These are phyloP conservation scores for Ascocoryne sarcoides DNA, from an alignment of 2,329 filamentous ascomycete species.

Conservation along the genomic window DNA sequence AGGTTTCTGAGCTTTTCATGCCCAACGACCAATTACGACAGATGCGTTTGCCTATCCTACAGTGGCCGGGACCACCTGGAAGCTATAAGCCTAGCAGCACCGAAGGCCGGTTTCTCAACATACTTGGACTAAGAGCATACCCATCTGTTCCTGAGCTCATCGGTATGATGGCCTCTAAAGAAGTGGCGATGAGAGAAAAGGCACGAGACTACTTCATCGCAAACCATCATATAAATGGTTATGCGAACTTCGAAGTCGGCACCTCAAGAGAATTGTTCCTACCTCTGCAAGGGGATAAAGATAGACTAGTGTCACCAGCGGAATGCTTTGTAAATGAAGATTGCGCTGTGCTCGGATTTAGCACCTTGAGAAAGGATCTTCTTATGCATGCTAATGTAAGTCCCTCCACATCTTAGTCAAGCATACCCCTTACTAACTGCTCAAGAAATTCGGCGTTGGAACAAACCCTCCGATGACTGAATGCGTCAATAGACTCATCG, in stretches of 20 bases:
- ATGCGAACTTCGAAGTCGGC: slow-evolving; percentile 54
- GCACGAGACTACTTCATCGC: slow-evolving; percentile 76
- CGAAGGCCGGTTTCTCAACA: slow-evolving; percentile 67
- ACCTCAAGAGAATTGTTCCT: slow-evolving; percentile 52
- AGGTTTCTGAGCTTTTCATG: slow-evolving; percentile 71
- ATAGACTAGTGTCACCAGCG: slow-evolving; percentile 59
- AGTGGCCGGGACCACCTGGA: slow-evolving; percentile 65
- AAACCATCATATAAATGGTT: slow-evolving; percentile 71
- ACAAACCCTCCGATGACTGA: slow-evolving; percentile 68
- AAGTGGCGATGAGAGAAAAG: slow-evolving; percentile 51
- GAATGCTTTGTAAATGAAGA: slow-evolving; percentile 76
- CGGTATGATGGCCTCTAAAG: slow-evolving; percentile 61
- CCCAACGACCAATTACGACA: slow-evolving; percentile 62
- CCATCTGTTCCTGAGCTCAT: slow-evolving; percentile 70
- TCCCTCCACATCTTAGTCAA: slow-evolving; percentile 2
- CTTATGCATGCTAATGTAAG: slow-evolving; percentile 59
- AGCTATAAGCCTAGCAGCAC: slow-evolving; percentile 54
- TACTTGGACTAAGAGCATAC: slow-evolving; percentile 63
- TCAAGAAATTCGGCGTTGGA: slow-evolving; percentile 71
- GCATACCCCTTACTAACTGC: neutral
- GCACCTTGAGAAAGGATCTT: slow-evolving; percentile 68
- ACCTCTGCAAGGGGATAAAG: slow-evolving; percentile 60
- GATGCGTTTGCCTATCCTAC: slow-evolving; percentile 65
- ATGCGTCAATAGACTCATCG: slow-evolving; percentile 66
- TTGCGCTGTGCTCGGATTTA: slow-evolving; percentile 70